These are phyloP conservation scores for Eimeria acervulina DNA, from an alignment of 169 alveolate genomes.

Conservation along the genomic window DNA sequence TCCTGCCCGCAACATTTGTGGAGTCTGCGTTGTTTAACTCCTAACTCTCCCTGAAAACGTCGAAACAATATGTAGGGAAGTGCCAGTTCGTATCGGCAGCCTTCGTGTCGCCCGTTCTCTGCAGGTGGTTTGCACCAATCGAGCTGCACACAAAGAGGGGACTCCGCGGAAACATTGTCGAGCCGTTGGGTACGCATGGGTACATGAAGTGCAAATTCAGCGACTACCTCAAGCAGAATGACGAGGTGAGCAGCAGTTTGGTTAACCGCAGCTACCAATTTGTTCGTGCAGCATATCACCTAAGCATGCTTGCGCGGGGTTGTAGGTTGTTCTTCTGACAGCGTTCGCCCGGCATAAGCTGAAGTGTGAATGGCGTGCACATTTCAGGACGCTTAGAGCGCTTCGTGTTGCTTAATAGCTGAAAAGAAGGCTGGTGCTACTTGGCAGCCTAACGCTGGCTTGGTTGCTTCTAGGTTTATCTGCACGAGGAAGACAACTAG, in stretches of 20 bases:
- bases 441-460: neutral
- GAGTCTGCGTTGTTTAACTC: neutral
- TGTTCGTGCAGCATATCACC: neutral
- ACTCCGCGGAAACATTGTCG: slow-evolving; percentile 97
- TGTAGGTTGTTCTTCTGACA: neutral
- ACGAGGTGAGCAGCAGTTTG: slow-evolving; percentile 90
- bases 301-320: neutral
- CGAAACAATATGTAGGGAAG: neutral
- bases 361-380: neutral
- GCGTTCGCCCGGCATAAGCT: neutral
- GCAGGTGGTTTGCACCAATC: slow-evolving; percentile 97
- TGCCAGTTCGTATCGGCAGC: neutral
- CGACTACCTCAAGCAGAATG: slow-evolving; percentile 96
- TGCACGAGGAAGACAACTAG: too few relatives aligned
- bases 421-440: neutral
- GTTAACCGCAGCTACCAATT: neutral
- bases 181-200: slow-evolving; percentile 99
- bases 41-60: neutral
- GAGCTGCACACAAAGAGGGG: slow-evolving; percentile 98
- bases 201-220: slow-evolving; percentile 98
- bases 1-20: neutral
- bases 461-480: neutral
- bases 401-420: neutral
- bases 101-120: neutral
- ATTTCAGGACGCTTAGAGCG: neutral